These are phyloP conservation scores for Cladosporium velox DNA, from an alignment of 2,329 filamentous ascomycete species.

Conservation along the genomic window DNA sequence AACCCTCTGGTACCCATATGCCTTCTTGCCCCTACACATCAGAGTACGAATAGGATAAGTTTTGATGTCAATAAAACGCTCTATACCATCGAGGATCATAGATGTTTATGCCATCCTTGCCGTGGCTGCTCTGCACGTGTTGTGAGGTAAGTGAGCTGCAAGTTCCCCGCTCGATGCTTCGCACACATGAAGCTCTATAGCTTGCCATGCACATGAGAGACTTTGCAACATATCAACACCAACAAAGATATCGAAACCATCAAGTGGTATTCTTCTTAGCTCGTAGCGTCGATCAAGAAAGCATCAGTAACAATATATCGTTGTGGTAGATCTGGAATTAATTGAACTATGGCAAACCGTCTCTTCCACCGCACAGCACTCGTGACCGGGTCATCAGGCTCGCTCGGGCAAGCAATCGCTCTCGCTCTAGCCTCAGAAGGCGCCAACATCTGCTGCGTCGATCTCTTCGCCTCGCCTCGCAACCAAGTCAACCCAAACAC, in stretches of 20 bases:
- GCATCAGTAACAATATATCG: not conserved
- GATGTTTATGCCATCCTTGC: not conserved
- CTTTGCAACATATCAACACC: not conserved
- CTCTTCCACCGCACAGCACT: conserved; percentile 23
- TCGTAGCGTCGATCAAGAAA: not conserved
- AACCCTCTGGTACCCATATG: not conserved
- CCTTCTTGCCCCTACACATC: not conserved
- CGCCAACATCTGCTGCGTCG: conserved; percentile 35
- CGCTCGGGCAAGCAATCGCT: conserved; percentile 37
- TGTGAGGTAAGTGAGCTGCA: not conserved
- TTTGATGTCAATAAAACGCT: not conserved
- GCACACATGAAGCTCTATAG: not conserved
- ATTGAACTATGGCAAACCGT: not conserved
- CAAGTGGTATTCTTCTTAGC: not conserved
- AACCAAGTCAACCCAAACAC: conserved; percentile 34
- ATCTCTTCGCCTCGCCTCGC: conserved; percentile 35
- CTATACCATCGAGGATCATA: not conserved
- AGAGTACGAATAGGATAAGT: not conserved
- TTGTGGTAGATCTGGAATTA: not conserved
- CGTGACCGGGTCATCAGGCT: conserved; percentile 35
- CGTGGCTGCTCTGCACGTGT: not conserved
- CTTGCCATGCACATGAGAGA: not conserved
- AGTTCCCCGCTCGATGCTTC: not conserved
- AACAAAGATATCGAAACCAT: not conserved
- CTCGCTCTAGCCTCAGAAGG: conserved; percentile 35